Evolutionary conservation across 306 rosid species (phyloP).

Genomic region (Castanea mollissima): DNA sequence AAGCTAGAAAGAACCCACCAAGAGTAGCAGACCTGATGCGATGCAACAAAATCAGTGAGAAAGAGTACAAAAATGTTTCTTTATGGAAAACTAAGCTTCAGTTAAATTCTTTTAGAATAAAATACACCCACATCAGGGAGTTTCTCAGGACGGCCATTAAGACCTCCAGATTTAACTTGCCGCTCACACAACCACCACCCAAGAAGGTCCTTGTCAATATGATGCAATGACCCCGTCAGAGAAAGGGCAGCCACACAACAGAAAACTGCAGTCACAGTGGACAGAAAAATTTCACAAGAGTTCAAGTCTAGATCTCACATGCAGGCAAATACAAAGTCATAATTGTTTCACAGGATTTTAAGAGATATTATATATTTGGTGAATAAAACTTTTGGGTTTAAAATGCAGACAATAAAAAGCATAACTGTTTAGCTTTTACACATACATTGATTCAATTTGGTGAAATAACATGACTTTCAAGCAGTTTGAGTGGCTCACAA

Average conservation of each 20-base stretch:
- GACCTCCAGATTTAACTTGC: slow-evolving; percentile 90
- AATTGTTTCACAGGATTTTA: too few species aligned
- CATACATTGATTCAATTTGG: too few species aligned
- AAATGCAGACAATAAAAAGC: too few species aligned
- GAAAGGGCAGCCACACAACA: slow-evolving; percentile 96
- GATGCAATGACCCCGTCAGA: slow-evolving; percentile 76
- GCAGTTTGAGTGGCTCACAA: too few species aligned
- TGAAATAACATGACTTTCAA: too few species aligned
- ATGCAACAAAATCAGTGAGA: slow-evolving; percentile 18
- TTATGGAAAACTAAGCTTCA: slow-evolving; percentile 1
- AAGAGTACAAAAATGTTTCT: not conserved
- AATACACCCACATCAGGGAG: slow-evolving; percentile 68
- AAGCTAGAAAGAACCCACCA: slow-evolving; percentile 98
- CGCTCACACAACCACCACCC: slow-evolving; percentile 99
- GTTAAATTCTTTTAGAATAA: not conserved
- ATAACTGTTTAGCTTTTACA: too few species aligned
- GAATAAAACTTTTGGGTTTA: too few species aligned
- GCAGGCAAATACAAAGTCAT: not conserved
- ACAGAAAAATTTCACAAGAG: not conserved
- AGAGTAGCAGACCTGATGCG: slow-evolving; percentile 77
- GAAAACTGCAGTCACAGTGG: slow-evolving; percentile 62
- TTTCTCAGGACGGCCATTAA: slow-evolving; percentile 91
- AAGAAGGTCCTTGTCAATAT: slow-evolving; percentile 79
- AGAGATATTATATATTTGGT: too few species aligned
- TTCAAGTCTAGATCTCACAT: not conserved